Evolutionary conservation across 176 grass and related monocot genomes (phyloP), one percentile per base, ranked within the genome.

Genomic region (Aegilops longissima): DNA sequence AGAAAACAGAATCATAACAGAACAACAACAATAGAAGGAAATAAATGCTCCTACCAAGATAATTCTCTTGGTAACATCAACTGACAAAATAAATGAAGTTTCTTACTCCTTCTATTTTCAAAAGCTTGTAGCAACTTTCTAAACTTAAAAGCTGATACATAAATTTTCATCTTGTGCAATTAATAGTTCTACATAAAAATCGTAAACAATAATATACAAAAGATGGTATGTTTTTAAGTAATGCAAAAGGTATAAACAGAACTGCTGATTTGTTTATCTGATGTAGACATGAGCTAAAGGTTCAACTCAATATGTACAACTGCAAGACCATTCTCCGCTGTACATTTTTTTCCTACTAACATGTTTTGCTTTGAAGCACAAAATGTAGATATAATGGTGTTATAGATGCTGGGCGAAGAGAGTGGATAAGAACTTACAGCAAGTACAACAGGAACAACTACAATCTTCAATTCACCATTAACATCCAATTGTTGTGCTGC

Each of bases 371-470:
- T 61, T 61, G 58, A 61, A 61, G 23, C 21, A 61, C 58, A 61
- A 61, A n/a, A 61, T 61, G 58, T 9, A 61, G 9, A 61, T 23
- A 61, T 61, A 23, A 61, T 61, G 58, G 58, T 61, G 58, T 23
- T 61, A 84, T 82, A 73, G 74, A 34, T 65, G 31, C 42, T 36
- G 47, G 76, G 72, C 20, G 25, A 83, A 61, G 66, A 81, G 34
- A 77, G 24, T 80, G 52, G 3, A 84, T 82, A 8, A 14, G 17
- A 77, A 92, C 95, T 98, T 93, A 95, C 93, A 76, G 77, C 93
- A 74, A 97, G 87, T 45, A 97, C 83, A 81, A 93, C 24, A 62
- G 91, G 95, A 72, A 95, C 93, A 82, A 92, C 87, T 6, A 94
- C 78, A 18, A 97, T 90, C 83, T 95, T 97, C 1, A 49, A 72